phyloP scores from a whole-genome alignment of 345 rosid species.

The Hibiscus mutabilis region DNA sequence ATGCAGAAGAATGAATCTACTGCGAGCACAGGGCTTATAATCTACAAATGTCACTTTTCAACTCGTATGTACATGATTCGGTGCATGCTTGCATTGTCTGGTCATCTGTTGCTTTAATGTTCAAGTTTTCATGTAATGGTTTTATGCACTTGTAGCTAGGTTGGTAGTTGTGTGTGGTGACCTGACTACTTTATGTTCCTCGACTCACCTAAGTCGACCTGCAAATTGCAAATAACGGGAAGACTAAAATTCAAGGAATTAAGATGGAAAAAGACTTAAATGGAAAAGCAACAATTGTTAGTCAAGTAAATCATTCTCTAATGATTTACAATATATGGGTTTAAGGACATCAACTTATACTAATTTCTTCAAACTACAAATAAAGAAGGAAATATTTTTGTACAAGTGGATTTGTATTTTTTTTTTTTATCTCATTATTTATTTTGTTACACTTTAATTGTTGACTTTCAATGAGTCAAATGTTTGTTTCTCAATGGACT shows the following conservation, averaged over 20 bases:
- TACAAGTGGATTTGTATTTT: background rate
- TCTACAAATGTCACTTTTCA: background rate
- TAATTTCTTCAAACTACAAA: background rate
- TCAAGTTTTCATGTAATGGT: background rate
- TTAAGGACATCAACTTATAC: background rate
- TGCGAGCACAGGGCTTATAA: background rate
- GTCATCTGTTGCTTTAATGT: conserved; percentile 4
- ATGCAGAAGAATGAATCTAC: background rate
- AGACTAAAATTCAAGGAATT: background rate
- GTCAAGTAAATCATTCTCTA: background rate
- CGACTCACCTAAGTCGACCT: background rate
- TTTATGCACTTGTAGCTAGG: background rate
- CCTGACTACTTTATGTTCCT: background rate
- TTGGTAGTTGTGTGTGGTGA: background rate
- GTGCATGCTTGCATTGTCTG: background rate
- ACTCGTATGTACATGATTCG: background rate
- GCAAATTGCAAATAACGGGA: background rate
- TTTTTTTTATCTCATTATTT: background rate
- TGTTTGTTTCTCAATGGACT: background rate
- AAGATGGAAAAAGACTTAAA: background rate
- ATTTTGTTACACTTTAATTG: background rate
- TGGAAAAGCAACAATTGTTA: background rate
- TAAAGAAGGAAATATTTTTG: background rate
- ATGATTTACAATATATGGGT: background rate
- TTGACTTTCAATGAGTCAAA: background rate